A percentile compares a stretch with the other conserved stretches of the same genome.
Conservation (phyloP, 192 early-diverging fungal species). For the Chytriomyces hyalinus region DNA sequence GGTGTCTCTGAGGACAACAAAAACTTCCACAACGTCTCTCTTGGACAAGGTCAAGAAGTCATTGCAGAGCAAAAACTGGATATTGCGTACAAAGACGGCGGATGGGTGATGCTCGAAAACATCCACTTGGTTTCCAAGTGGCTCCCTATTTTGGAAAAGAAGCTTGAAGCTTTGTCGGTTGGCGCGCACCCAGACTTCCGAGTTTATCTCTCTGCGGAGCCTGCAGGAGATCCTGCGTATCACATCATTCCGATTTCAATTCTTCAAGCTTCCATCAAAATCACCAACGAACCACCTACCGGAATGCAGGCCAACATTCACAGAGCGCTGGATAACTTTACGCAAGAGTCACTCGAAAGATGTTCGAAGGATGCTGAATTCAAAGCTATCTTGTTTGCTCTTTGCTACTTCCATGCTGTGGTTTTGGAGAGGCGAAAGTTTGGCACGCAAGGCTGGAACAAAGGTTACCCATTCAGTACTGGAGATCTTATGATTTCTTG, state of each 20-base stretch:
- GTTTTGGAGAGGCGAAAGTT: slow-evolving; percentile 69
- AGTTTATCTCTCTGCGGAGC: slow-evolving; percentile 68
- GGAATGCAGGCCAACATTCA: slow-evolving; percentile 75
- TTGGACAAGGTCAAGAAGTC: slow-evolving; percentile 71
- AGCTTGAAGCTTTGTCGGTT: slow-evolving; percentile 59
- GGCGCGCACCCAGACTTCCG: slow-evolving; percentile 63
- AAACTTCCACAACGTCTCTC: slow-evolving; percentile 73
- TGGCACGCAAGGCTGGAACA: slow-evolving; percentile 73
- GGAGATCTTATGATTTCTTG: slow-evolving; percentile 67
- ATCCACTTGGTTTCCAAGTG: slow-evolving; percentile 73
- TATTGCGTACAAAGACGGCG: slow-evolving; percentile 63
- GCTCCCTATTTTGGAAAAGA: slow-evolving; percentile 69
- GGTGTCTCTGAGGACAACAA: slow-evolving; percentile 63
- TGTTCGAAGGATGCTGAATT: slow-evolving; percentile 74
- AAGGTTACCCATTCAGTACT: slow-evolving; percentile 66
- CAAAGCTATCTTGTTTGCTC: slow-evolving; percentile 61
- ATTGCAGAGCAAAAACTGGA: slow-evolving; percentile 72
- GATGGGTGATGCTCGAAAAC: slow-evolving; percentile 76
- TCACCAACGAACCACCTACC: slow-evolving; percentile 72
- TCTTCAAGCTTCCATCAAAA: slow-evolving; percentile 70
- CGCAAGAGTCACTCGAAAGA: slow-evolving; percentile 64
- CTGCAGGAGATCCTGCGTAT: slow-evolving; percentile 63
- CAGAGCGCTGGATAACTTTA: slow-evolving; percentile 70
- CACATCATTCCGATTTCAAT: slow-evolving; percentile 73
- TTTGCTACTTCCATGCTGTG: slow-evolving; percentile 72